Evolutionary conservation across 2,329 filamentous ascomycete genomes (phyloP).

Genomic region (Aspergillus sergii): DNA sequence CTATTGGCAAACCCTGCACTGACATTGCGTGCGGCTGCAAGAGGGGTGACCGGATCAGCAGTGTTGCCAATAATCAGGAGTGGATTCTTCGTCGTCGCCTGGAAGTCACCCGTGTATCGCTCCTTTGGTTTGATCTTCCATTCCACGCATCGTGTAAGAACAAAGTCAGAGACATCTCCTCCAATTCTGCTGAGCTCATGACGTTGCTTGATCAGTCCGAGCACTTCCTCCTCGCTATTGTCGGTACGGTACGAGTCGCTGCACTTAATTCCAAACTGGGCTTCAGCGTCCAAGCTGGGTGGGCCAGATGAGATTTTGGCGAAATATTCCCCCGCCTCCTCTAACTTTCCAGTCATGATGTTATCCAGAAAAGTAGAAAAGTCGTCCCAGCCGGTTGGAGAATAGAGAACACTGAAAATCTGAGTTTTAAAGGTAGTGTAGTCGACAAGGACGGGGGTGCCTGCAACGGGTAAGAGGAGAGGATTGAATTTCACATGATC

Average conservation of each 20-base stretch:
- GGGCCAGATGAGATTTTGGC: not conserved
- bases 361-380: not conserved
- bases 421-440: not conserved
- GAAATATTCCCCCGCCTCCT: not conserved
- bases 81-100: slow-evolving; percentile 26
- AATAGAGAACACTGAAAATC: not conserved
- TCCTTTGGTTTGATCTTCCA: slow-evolving; percentile 28
- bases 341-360: not conserved
- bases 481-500: slow-evolving; percentile 1
- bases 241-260: not conserved
- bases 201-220: not conserved
- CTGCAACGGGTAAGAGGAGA: not conserved
- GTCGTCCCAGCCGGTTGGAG: not conserved
- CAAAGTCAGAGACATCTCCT: slow-evolving; percentile 9
- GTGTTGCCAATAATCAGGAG: slow-evolving; percentile 30
- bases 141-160: slow-evolving; percentile 14
- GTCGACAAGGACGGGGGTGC: not conserved
- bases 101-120: slow-evolving; percentile 27
- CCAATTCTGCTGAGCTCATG: not conserved
- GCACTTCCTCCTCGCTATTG: not conserved
- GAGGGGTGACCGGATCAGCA: slow-evolving; percentile 28
- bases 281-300: not conserved
- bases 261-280: not conserved
- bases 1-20: slow-evolving; percentile 27
- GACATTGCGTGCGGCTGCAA: slow-evolving; percentile 25